A percentile compares a stretch with the other conserved stretches of the same genome.
These are phyloP conservation scores for Entamoeba dispar DNA, from an alignment of 208 protist species.

Conservation along the genomic window DNA sequence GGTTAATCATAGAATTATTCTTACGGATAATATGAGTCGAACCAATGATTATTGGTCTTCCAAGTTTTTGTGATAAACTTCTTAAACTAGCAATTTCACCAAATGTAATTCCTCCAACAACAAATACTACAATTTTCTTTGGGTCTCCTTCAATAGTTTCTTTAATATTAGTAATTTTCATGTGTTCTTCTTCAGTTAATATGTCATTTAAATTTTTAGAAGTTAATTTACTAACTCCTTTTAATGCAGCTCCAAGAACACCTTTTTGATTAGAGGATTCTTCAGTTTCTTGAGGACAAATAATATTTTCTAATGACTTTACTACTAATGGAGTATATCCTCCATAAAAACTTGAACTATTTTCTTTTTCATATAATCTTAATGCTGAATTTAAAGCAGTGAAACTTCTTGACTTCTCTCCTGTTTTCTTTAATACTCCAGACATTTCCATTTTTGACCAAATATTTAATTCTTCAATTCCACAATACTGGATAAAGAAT, in stretches of 20 bases:
- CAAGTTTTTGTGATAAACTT: not conserved
- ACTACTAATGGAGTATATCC: not conserved
- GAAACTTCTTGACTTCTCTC: not conserved
- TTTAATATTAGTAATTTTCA: not conserved
- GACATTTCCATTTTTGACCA: not conserved
- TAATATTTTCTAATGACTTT: not conserved
- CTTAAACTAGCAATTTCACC: not conserved
- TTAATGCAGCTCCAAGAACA: not conserved
- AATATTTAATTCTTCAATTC: not conserved
- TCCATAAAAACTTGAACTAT: not conserved
- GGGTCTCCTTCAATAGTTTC: not conserved
- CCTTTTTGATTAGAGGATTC: not conserved
- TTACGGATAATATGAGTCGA: not conserved
- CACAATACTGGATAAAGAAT: not conserved
- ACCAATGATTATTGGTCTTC: not conserved
- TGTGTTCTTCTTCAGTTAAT: not conserved
- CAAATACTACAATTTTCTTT: not conserved
- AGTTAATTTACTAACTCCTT: not conserved
- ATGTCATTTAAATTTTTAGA: not conserved
- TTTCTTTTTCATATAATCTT: not conserved
- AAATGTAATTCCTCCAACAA: not conserved
- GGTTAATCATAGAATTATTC: not conserved
- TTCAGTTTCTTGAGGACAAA: not conserved
- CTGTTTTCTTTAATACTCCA: not conserved
- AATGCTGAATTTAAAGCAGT: not conserved